Base-by-base conservation (phyloP, 2,329 filamentous ascomycete species). In the Helotiales sp. region DNA sequence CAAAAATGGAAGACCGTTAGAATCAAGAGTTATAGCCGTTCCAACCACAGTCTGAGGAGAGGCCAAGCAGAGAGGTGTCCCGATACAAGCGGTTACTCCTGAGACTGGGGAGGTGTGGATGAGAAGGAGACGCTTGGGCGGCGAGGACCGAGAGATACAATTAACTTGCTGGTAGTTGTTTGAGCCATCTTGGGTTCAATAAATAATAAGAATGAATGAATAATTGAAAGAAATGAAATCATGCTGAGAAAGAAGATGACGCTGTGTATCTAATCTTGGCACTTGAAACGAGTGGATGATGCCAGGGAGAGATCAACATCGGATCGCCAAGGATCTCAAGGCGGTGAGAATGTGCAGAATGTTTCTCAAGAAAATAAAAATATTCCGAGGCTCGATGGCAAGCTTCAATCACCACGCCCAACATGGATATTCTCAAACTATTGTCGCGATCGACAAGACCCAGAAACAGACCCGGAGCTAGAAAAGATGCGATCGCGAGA, bases 381-480 rank as follows among this genome's bases (percentile, higher is more conserved):
- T 40, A 37, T 24, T 28, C 26, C 24, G 17, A 49, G 13, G 1
- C 6, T 10, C 3, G 7, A 6, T 34, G 10, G 3, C 15, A 52
- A 40, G 10, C 15, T 22, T 60, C 32, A 10, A 20, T 37, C 26
- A 43, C 3, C 26, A 59, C 28, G 8, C 57, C 22, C 57, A 73
- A 40, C 61, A 78, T 78, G 77, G 90, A 93, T 79, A 88, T 93
- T 63, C 82, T 93, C 75, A 92, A 89, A 75, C 81, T 93, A 34
- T 82, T 93, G 67, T 92, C 91, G 40, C 85, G 91, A 60, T 90
- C 90, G 65, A 88, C 87, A 2, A 92, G 91, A 69, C 83, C 83
- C 74, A 63, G 68, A 15, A 71, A 69, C 65, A 82, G 79, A 59
- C 68, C 74, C 11, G 73, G 75, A 20, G 69, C 76, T 13, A 70